phyloP scores from a whole-genome alignment of 106 monocot genomes.

The Apostasia shenzhenica region DNA sequence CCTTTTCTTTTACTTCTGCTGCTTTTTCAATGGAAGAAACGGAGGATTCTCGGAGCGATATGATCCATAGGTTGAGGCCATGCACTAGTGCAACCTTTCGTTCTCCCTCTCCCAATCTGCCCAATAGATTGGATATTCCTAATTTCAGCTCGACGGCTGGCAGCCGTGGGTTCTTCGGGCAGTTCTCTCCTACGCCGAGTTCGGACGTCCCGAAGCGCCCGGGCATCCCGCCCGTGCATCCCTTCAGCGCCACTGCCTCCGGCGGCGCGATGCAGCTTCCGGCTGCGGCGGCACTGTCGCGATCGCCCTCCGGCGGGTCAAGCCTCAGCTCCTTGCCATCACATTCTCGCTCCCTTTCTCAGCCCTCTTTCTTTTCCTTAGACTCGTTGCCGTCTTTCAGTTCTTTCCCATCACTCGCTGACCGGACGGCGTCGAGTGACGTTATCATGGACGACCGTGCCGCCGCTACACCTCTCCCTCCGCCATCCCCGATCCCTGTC shows the following conservation, averaged over 20 bases:
- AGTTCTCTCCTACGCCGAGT: background rate
- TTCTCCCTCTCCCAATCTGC: background rate
- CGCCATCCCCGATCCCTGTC: background rate
- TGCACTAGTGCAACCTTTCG: background rate
- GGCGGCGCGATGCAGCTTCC: background rate
- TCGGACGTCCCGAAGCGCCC: background rate
- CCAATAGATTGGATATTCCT: background rate
- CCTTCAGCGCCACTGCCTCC: conserved; percentile 12
- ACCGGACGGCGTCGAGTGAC: conserved; percentile 11
- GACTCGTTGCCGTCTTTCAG: conserved; percentile 15
- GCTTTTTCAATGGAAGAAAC: conserved; percentile 14
- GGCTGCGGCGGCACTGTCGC: background rate
- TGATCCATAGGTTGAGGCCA: conserved; percentile 4
- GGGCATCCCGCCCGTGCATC: conserved; percentile 18
- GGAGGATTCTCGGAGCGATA: conserved; percentile 6
- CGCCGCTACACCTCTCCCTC: background rate
- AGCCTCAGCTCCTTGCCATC: conserved; percentile 1
- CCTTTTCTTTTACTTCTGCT: background rate
- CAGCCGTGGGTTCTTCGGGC: background rate
- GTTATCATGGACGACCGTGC: conserved; percentile 40
- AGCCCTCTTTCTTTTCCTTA: conserved; percentile 23
- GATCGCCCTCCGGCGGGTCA: background rate
- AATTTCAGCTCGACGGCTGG: background rate
- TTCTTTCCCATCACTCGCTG: background rate
- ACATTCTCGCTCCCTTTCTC: conserved; percentile 29